Percentiles rank a stretch among this genome's conserved stretches.
Evolutionary conservation across 2,329 filamentous ascomycete species (phyloP).

Genomic region (Orbilia blumenaviensis): DNA sequence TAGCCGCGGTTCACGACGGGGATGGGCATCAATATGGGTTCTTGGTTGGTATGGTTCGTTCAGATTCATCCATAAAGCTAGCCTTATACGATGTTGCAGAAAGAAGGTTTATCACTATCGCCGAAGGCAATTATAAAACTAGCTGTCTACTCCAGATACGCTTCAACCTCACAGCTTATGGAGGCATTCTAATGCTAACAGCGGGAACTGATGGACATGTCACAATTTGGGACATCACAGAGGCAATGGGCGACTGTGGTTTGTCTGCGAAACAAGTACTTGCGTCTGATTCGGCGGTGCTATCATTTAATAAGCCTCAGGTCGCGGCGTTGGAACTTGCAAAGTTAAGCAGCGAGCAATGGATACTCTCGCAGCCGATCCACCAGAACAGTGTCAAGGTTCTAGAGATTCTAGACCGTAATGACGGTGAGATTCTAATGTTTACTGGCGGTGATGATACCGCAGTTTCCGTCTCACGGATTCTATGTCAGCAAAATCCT

Average conservation of each 20-base stretch:
- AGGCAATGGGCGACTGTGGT: slow-evolving; percentile 57
- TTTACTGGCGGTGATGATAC: slow-evolving; percentile 90
- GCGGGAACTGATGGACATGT: slow-evolving; percentile 84
- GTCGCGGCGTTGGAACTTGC: background rate
- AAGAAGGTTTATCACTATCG: slow-evolving; percentile 60
- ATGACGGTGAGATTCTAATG: slow-evolving; percentile 65
- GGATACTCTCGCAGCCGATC: slow-evolving; percentile 60
- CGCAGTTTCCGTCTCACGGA: slow-evolving; percentile 66
- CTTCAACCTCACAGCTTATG: slow-evolving; percentile 54
- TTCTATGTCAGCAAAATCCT: background rate
- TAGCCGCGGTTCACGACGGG: slow-evolving; percentile 59
- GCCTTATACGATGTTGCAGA: slow-evolving; percentile 58
- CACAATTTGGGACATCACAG: slow-evolving; percentile 68
- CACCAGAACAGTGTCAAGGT: slow-evolving; percentile 86
- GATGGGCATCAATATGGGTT: slow-evolving; percentile 61
- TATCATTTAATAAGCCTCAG: background rate
- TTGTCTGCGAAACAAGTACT: background rate
- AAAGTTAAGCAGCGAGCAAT: slow-evolving; percentile 21
- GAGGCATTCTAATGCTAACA: slow-evolving; percentile 67
- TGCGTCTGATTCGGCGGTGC: background rate
- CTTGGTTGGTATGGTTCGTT: slow-evolving; percentile 77
- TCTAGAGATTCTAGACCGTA: slow-evolving; percentile 60
- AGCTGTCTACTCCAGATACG: slow-evolving; percentile 57
- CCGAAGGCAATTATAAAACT: slow-evolving; percentile 63
- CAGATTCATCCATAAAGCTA: slow-evolving; percentile 78